Base-by-base conservation (phyloP, 1,139 yeast species). In the Wickerhamiella pararugosa region DNA sequence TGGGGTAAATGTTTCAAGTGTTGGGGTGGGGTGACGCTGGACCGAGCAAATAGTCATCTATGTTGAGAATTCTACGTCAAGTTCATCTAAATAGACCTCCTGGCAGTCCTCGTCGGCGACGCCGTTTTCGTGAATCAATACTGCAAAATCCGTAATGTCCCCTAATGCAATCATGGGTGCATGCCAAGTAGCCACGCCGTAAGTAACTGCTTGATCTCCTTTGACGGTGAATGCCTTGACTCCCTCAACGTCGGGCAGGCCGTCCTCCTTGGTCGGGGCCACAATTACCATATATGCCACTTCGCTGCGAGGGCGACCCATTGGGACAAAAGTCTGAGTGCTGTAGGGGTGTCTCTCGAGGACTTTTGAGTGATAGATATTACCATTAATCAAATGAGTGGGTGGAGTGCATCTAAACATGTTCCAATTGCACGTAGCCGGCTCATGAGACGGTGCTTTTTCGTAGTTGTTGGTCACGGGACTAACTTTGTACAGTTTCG, bases 291-390 rank as follows among this genome's bases (percentile, higher is more conserved):
- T 60, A 53, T 75, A 87, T 0, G 84, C 78, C 15, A 60, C 55
- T 35, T 67, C 65, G 2, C 59, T 50, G 29, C 65, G 59, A 28
- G 63, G 62, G 44, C 77, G 71, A 3, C 96, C 96, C 78, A 87
- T 71, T 5, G 97, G 97, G 26, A 83, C 56, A 58, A 87, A 87
- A 0, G 95, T 80, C 59, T 87, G 97, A 0, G 95, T 78, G n/a
- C 90, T 72, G 55, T 61, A 80, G 6, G 95, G 95, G 56, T 87
- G 97, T 60, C 94, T 71, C 57, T 87, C 97, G 31, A 87, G 66
- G 1, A 86, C 94, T 49, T 71, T 78, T 27, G 83, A 64, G 1
- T 62, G 56, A 56, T 83, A 84, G 34, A 45, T 47, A 29, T 51
- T 46, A 35, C 49, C 44, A 6, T 58, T 54, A 44, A 80, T 68